Evolutionary conservation across 345 rosid genomes (phyloP).

Genomic region (Sonneratia caseolaris): DNA sequence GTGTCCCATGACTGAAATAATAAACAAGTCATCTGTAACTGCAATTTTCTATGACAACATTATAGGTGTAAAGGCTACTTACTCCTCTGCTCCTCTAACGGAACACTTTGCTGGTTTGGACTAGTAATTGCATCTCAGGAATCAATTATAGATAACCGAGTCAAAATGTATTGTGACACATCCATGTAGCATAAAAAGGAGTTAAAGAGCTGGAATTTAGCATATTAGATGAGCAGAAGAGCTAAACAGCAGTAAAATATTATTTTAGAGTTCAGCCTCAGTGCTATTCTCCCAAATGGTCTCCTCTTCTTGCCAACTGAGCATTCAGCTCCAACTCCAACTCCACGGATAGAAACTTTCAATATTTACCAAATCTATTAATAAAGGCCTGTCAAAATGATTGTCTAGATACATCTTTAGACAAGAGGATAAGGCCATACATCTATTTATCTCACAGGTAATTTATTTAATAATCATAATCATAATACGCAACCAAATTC

Average conservation of each 20-base stretch:
- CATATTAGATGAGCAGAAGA: too few relatives aligned
- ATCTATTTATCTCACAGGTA: too few relatives aligned
- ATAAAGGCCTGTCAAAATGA: background rate
- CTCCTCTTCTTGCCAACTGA: background rate
- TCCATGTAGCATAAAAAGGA: background rate
- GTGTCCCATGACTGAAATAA: conserved; percentile 58
- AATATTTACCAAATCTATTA: background rate
- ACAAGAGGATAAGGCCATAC: background rate
- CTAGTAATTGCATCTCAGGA: background rate
- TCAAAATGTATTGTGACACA: background rate
- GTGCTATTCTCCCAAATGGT: background rate
- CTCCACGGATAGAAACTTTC: background rate
- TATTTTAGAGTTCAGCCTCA: background rate
- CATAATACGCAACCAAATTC: background rate
- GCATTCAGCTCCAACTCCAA: too few relatives aligned
- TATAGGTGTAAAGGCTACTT: background rate
- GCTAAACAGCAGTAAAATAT: background rate
- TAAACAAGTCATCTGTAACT: background rate
- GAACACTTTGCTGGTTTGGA: background rate
- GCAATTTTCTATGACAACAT: background rate
- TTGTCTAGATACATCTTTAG: too few relatives aligned
- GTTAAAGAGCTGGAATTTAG: background rate
- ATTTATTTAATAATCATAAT: too few relatives aligned
- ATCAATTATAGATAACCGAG: background rate
- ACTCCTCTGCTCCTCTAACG: too few relatives aligned